These are phyloP conservation scores for Casuarina equisetifolia DNA, from an alignment of 306 rosid genomes.

Conservation along the genomic window DNA sequence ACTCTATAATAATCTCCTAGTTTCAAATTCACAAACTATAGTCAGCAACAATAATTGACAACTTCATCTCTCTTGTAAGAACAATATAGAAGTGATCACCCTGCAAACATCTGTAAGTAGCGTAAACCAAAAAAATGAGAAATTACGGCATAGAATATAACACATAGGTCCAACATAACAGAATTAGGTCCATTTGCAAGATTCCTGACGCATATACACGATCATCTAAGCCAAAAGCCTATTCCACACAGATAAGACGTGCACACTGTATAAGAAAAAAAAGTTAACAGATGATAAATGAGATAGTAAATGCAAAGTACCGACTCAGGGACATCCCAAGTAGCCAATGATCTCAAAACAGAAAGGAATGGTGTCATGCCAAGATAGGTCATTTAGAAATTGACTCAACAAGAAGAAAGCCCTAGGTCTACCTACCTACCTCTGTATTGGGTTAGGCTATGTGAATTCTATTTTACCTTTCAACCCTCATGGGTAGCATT, in stretches of 20 bases:
- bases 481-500: neutral
- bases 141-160: neutral
- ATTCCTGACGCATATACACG: neutral
- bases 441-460: neutral
- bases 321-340: neutral
- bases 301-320: neutral
- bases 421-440: neutral
- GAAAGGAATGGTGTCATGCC: neutral
- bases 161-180: neutral
- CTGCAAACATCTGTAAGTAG: neutral
- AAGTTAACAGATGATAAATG: neutral
- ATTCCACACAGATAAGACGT: neutral
- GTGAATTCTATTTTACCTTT: neutral
- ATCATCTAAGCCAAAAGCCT: neutral
- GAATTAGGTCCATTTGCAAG: neutral
- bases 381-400: neutral
- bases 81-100: neutral
- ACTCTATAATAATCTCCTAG: neutral
- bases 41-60: constrained; percentile 10
- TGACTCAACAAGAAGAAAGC: neutral
- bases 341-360: neutral
- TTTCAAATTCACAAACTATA: constrained; percentile 8
- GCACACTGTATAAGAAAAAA: neutral
- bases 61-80: neutral
- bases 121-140: neutral